Percentiles rank a stretch among this genome's conserved stretches.
phyloP scores from a whole-genome alignment of 176 grass and related monocot species.

The Ananas comosus region DNA sequence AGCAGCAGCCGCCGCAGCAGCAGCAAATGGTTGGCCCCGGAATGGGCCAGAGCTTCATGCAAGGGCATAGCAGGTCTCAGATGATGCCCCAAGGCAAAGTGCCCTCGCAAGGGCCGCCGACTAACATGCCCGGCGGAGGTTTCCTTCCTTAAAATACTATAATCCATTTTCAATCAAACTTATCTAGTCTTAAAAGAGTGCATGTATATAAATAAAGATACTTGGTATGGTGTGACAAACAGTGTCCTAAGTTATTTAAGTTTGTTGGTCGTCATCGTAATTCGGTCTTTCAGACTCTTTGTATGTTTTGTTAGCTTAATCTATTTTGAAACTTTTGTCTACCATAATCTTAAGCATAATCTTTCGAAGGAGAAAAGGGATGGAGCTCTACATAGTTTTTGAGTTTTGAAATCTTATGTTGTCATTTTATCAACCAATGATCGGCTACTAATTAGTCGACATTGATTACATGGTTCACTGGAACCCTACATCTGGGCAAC shows the following conservation, averaged over 20 bases:
- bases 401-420: too few species aligned
- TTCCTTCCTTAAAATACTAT: slow-evolving; percentile 43
- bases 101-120: slow-evolving; percentile 29
- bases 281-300: neutral
- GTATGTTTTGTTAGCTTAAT: neutral
- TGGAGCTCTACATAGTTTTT: too few species aligned
- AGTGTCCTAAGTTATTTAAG: neutral
- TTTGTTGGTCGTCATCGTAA: neutral
- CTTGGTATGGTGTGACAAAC: neutral
- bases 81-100: slow-evolving; percentile 80
- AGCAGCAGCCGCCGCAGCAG: slow-evolving; percentile 20
- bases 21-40: slow-evolving; percentile 53
- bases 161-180: too few species aligned
- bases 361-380: too few species aligned
- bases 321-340: neutral
- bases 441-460: too few species aligned
- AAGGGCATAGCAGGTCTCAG: slow-evolving; percentile 43
- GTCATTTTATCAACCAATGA: too few species aligned
- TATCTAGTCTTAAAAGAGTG: too few species aligned
- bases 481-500: too few species aligned
- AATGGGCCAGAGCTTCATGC: slow-evolving; percentile 64
- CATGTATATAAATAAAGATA: neutral
- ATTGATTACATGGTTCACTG: too few species aligned
- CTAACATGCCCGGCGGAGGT: slow-evolving; percentile 51
- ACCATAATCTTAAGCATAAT: neutral